Conservation (phyloP, 768 basidiomycete genomes). For the Podaxis rugospora region DNA sequence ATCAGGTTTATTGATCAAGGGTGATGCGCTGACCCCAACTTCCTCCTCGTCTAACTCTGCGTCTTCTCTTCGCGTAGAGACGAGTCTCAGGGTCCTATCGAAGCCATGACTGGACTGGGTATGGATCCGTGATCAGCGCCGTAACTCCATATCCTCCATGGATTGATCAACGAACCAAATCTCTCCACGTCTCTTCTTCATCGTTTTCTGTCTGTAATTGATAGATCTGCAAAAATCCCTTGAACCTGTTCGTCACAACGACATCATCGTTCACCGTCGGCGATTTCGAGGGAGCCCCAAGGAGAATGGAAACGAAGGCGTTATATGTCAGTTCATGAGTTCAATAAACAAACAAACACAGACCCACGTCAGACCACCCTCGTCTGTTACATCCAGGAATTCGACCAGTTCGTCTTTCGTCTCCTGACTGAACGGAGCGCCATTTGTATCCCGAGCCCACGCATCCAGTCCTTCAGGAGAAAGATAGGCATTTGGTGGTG, state of each 20-base stretch:
- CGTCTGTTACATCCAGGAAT: slow-evolving; percentile 70
- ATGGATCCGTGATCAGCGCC: background rate
- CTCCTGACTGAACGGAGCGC: slow-evolving; percentile 70
- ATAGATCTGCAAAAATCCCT: slow-evolving; percentile 80
- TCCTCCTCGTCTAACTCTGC: slow-evolving; percentile 21
- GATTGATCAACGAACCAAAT: slow-evolving; percentile 48
- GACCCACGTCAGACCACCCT: slow-evolving; percentile 71
- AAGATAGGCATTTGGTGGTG: slow-evolving; percentile 55
- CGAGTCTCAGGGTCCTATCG: slow-evolving; percentile 59
- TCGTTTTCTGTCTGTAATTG: slow-evolving; percentile 84
- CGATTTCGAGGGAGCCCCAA: background rate
- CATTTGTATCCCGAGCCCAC: slow-evolving; percentile 81
- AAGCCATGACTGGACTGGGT: slow-evolving; percentile 71
- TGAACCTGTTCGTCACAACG: slow-evolving; percentile 42
- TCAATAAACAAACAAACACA: background rate
- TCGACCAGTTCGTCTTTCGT: slow-evolving; percentile 75
- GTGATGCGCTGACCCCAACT: slow-evolving; percentile 3
- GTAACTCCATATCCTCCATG: background rate
- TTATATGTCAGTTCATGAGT: background rate
- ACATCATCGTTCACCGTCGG: slow-evolving; percentile 4
- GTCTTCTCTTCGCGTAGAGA: slow-evolving; percentile 52
- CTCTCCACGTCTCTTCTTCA: slow-evolving; percentile 81
- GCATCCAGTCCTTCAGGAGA: slow-evolving; percentile 58
- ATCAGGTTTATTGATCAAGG: slow-evolving; percentile 7
- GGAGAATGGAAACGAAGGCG: background rate